Evolutionary conservation across 495 filamentous ascomycete genomes (phyloP).

Genomic region (Aspergillus cavernicola): DNA sequence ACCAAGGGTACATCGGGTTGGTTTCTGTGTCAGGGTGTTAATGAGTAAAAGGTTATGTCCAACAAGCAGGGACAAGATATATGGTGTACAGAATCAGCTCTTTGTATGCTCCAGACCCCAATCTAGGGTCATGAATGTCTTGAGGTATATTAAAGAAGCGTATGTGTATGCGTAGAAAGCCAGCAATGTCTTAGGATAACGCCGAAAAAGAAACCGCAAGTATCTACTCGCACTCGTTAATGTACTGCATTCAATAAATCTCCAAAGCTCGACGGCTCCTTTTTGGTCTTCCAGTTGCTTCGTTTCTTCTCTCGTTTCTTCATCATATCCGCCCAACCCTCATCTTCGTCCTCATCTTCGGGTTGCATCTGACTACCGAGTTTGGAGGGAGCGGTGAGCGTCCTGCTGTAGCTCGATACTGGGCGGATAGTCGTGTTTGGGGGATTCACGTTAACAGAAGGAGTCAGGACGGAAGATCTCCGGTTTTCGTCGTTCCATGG

Average conservation of each 20-base stretch:
- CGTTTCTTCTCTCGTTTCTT: slow-evolving; percentile 79
- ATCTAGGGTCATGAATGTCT: not conserved
- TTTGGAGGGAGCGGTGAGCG: slow-evolving; percentile 25
- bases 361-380: slow-evolving; percentile 22
- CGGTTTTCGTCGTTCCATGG: slow-evolving; percentile 47
- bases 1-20: no score
- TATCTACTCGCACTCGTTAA: slow-evolving; percentile 19
- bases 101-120: slow-evolving; percentile 4
- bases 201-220: slow-evolving; percentile 17
- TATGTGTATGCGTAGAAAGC: slow-evolving; percentile 2
- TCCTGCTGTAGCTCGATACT: slow-evolving; percentile 27
- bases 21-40: no score
- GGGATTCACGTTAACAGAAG: slow-evolving; percentile 19
- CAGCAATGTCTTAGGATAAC: not conserved
- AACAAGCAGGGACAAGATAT: no score
- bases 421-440: slow-evolving; percentile 29
- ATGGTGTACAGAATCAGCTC: no score
- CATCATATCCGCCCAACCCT: slow-evolving; percentile 83
- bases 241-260: slow-evolving; percentile 45
- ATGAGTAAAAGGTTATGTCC: no score
- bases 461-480: slow-evolving; percentile 22
- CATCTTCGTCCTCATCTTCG: slow-evolving; percentile 75
- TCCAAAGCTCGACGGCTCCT: slow-evolving; percentile 40
- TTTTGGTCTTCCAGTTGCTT: slow-evolving; percentile 68
- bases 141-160: slow-evolving; percentile 4